Percentiles rank a stretch among this genome's conserved stretches.
Conservation (phyloP, 352 stramenopile genomes). For the Globisporangium megalacanthum region DNA sequence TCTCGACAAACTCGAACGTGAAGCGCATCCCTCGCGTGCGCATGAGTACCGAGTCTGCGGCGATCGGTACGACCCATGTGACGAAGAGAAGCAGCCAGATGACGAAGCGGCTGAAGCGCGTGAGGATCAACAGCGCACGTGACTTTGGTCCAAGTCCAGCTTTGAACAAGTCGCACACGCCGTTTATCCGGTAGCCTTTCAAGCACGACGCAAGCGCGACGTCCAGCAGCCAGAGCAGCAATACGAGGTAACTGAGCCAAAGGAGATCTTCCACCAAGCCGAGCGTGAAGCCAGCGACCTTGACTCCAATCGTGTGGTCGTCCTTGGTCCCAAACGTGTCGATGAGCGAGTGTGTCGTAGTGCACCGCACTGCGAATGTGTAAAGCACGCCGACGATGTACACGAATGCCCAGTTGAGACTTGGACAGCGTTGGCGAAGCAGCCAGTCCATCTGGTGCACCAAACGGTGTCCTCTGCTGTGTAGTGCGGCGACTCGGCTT, state of each 20-base stretch:
- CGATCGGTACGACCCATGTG: constrained; percentile 18
- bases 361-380: neutral
- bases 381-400: neutral
- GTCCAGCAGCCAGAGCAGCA: neutral
- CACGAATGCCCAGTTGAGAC: neutral
- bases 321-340: constrained; percentile 5
- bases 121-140: neutral
- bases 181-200: neutral
- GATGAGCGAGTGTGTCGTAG: constrained; percentile 11
- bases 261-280: neutral
- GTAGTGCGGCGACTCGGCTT: neutral
- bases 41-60: constrained; percentile 32
- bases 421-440: neutral
- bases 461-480: neutral
- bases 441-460: neutral
- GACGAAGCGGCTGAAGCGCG: constrained; percentile 15
- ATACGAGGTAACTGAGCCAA: neutral
- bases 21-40: constrained; percentile 31
- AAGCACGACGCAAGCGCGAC: neutral
- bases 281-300: neutral
- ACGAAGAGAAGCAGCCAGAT: constrained; percentile 26
- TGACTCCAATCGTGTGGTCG: constrained; percentile 1
- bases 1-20: constrained; percentile 37
- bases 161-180: neutral
- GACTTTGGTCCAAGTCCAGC: neutral